Conservation (phyloP, 2,329 filamentous ascomycete genomes). For the Hirsutella rhossiliensis region DNA sequence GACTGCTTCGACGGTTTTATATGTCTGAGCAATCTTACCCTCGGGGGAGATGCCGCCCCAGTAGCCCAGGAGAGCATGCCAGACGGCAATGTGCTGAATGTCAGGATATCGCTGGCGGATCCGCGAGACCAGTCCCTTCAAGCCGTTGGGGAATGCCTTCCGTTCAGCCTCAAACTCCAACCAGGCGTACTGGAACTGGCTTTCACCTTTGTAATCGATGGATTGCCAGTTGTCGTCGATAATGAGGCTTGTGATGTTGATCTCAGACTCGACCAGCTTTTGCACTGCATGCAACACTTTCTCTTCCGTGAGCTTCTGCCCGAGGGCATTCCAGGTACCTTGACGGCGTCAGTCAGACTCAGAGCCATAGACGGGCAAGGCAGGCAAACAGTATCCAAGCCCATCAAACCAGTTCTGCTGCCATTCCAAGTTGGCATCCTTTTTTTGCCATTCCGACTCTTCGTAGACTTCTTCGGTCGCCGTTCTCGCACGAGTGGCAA, state of each 20-base stretch:
- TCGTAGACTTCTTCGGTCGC: constrained; percentile 16
- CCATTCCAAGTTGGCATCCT: constrained; percentile 51
- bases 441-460: constrained; percentile 32
- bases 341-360: constrained; percentile 6
- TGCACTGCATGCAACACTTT: constrained; percentile 69
- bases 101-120: constrained; percentile 59
- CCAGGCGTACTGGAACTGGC: constrained; percentile 54
- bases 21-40: constrained; percentile 62
- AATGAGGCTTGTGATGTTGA: constrained; percentile 75
- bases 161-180: constrained; percentile 77
- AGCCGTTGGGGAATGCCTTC: constrained; percentile 64
- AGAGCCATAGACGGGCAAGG: background rate
- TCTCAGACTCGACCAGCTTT: constrained; percentile 54
- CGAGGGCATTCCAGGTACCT: constrained; percentile 88
- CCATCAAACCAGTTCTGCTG: constrained; percentile 85
- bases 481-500: constrained; percentile 26
- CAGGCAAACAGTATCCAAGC: constrained; percentile 64
- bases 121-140: constrained; percentile 56
- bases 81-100: constrained; percentile 78
- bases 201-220: constrained; percentile 39
- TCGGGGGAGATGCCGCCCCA: constrained; percentile 79
- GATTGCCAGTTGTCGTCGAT: constrained; percentile 98
- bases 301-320: constrained; percentile 68
- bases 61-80: constrained; percentile 83
- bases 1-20: constrained; percentile 57